Percentiles rank a stretch among this genome's conserved stretches.
Conservation (phyloP, 1,284 basidiomycete genomes). For the Microbotryum silenes-acaulis region DNA sequence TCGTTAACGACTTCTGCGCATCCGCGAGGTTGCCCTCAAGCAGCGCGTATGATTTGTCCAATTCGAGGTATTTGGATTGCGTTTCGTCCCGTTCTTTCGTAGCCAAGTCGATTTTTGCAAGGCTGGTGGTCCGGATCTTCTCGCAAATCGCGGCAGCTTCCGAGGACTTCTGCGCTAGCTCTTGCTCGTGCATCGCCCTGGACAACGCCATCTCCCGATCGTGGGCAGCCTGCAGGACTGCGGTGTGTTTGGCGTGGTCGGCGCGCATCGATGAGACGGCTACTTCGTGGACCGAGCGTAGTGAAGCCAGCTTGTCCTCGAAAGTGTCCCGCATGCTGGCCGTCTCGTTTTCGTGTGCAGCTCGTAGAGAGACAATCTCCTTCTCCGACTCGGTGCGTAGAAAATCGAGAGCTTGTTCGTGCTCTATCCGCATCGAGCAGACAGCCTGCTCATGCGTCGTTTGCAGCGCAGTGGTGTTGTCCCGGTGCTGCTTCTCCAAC, state of each 20-base stretch:
- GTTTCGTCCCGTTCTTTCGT: conserved; percentile 69
- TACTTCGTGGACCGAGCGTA: conserved; percentile 11
- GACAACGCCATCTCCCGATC: conserved; percentile 4
- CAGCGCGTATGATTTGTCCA: too few species aligned
- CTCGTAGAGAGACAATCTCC: conserved; percentile 22
- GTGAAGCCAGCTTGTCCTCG: neutral
- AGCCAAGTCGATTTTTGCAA: conserved; percentile 3
- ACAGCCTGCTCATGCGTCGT: conserved; percentile 39
- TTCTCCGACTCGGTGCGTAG: conserved; percentile 40
- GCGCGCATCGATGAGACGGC: neutral
- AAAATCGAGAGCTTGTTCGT: conserved; percentile 40
- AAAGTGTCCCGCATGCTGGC: neutral
- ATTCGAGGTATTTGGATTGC: conserved; percentile 36
- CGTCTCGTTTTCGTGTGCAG: neutral
- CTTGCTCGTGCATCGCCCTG: conserved; percentile 24
- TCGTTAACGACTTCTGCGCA: conserved; percentile 7
- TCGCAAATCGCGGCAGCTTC: conserved; percentile 45
- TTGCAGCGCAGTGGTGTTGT: conserved; percentile 47
- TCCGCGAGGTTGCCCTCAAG: neutral
- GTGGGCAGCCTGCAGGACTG: conserved; percentile 4
- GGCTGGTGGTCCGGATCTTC: neutral
- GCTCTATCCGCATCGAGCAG: conserved; percentile 25
- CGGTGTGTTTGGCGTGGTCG: neutral
- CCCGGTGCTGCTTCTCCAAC: conserved; percentile 49
- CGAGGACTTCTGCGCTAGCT: conserved; percentile 60